phyloP scores from a whole-genome alignment of 2,329 filamentous ascomycete species.

The Colletotrichum melonis region DNA sequence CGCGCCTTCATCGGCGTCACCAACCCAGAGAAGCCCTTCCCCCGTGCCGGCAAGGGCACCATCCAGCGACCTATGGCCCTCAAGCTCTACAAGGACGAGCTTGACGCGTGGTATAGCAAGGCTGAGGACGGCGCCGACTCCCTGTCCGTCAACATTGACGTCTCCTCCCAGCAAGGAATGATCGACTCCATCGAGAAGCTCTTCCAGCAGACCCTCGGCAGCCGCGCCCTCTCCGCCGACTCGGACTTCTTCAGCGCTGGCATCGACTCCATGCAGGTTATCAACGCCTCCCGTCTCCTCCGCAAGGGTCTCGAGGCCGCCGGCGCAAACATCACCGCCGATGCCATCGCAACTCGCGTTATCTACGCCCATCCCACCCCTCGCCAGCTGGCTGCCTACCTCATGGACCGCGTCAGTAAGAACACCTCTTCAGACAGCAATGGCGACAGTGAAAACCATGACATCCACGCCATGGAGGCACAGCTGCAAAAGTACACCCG shows the following conservation, averaged over 20 bases:
- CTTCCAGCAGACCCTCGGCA: constrained; percentile 36
- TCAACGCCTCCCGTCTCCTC: constrained; percentile 49
- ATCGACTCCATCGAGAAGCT: constrained; percentile 40
- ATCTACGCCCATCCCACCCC: constrained; percentile 53
- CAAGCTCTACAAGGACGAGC: constrained; percentile 55
- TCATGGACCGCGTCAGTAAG: constrained; percentile 39
- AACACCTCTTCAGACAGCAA: constrained; percentile 33
- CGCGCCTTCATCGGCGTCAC: constrained; percentile 53
- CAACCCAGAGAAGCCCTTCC: constrained; percentile 54
- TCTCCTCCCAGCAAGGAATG: constrained; percentile 39
- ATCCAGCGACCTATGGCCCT: constrained; percentile 53
- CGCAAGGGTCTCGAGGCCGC: constrained; percentile 45
- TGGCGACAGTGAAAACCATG: constrained; percentile 31
- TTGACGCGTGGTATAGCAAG: constrained; percentile 53
- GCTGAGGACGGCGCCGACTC: constrained; percentile 51
- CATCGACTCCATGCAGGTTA: constrained; percentile 54
- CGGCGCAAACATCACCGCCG: constrained; percentile 46
- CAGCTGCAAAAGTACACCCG: constrained; percentile 49
- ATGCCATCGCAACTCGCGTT: constrained; percentile 49
- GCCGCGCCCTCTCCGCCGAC: constrained; percentile 38
- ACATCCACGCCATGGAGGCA: constrained; percentile 45
- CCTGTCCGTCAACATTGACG: constrained; percentile 55
- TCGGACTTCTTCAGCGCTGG: constrained; percentile 52
- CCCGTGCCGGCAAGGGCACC: constrained; percentile 57
- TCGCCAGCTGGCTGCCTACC: constrained; percentile 46